These are phyloP conservation scores for Endotrypanum monterogeii DNA, from an alignment of 208 protist genomes.

Conservation along the genomic window DNA sequence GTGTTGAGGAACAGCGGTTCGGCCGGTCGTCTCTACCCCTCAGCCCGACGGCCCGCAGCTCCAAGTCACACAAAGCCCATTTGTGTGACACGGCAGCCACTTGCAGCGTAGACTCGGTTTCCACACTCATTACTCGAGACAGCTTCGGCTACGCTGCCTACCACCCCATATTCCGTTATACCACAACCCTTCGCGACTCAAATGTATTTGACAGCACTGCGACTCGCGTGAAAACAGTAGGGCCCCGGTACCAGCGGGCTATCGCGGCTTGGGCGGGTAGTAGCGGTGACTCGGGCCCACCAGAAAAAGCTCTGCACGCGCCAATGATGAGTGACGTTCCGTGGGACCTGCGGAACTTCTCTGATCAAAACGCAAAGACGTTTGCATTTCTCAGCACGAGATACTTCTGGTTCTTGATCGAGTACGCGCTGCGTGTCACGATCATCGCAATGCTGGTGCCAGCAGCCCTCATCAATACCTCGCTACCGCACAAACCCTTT, in stretches of 20 bases:
- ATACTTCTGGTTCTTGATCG: conserved; percentile 74
- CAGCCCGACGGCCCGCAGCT: neutral
- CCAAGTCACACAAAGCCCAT: neutral
- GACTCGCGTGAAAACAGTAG: neutral
- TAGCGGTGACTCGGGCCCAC: neutral
- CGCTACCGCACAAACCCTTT: conserved; percentile 39
- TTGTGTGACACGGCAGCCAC: neutral
- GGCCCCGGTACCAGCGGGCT: neutral
- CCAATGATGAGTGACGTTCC: conserved; percentile 47
- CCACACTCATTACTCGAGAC: conserved; percentile 22
- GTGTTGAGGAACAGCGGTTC: too few species aligned
- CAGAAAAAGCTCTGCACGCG: conserved; percentile 6
- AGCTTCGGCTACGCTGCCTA: conserved; percentile 29
- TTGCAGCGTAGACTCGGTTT: neutral
- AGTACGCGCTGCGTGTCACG: conserved; percentile 66
- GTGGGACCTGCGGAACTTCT: conserved; percentile 50
- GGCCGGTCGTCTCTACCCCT: neutral
- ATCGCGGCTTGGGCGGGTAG: neutral
- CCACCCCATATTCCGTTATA: conserved; percentile 24
- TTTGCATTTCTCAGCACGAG: conserved; percentile 60
- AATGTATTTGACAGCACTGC: neutral
- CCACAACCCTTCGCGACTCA: conserved; percentile 2
- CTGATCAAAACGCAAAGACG: conserved; percentile 23
- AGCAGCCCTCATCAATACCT: conserved; percentile 47
- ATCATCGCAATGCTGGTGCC: conserved; percentile 70